These are phyloP conservation scores for Coprinopsis cinerea DNA, from an alignment of 768 basidiomycete genomes.

Conservation along the genomic window DNA sequence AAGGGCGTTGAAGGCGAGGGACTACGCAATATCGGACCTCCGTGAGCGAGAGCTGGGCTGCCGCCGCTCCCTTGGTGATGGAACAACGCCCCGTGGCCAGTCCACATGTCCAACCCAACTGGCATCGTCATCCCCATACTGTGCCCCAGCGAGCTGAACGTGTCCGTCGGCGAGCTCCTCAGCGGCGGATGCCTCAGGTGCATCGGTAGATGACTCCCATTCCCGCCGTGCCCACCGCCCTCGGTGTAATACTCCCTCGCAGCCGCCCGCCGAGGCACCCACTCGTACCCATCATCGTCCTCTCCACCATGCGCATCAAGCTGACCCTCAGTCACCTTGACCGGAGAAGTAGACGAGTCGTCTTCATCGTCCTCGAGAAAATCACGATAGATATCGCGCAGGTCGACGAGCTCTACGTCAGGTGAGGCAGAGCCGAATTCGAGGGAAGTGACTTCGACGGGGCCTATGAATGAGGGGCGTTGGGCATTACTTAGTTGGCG, in stretches of 20 bases:
- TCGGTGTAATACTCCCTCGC: conserved; percentile 37
- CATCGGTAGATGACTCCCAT: conserved; percentile 37
- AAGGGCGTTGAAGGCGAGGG: conserved; percentile 31
- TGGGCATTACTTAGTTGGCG: conserved; percentile 61
- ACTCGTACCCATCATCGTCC: conserved; percentile 77
- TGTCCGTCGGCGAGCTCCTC: conserved; percentile 52
- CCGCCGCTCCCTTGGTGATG: conserved; percentile 18
- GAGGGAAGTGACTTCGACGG: conserved; percentile 78
- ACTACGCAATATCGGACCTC: conserved; percentile 24
- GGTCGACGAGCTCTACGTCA: conserved; percentile 84
- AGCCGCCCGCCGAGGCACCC: conserved; percentile 65
- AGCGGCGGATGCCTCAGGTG: conserved; percentile 65
- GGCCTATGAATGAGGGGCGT: conserved; percentile 93
- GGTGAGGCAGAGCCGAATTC: conserved; percentile 83
- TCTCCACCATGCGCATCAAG: conserved; percentile 22
- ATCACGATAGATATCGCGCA: conserved; percentile 91
- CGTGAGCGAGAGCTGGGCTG: neutral
- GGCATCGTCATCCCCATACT: conserved; percentile 28
- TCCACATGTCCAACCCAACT: conserved; percentile 35
- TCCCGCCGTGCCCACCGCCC: conserved; percentile 53
- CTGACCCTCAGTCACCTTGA: conserved; percentile 46
- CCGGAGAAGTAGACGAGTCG: conserved; percentile 34
- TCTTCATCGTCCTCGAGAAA: conserved; percentile 85
- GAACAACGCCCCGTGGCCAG: neutral
- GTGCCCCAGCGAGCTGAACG: conserved; percentile 48